A percentile compares a stretch with the other conserved stretches of the same genome.
phyloP scores from a whole-genome alignment of 495 filamentous ascomycete genomes.

The Penicillium daleae region DNA sequence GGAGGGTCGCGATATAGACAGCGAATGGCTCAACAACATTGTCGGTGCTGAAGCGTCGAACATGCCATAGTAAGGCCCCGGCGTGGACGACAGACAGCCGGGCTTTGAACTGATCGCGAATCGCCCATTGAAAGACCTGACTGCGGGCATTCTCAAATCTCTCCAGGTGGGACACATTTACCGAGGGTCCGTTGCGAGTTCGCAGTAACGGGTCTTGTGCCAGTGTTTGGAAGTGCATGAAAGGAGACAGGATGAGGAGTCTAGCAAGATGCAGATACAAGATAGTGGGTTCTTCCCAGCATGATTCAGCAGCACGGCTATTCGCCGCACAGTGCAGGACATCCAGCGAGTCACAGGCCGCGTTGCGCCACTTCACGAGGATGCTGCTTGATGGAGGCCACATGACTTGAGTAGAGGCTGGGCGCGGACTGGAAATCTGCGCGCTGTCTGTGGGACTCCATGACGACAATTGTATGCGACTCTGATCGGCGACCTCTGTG shows the following conservation, averaged over 20 bases:
- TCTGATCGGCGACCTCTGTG: slow-evolving; percentile 1
- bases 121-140: slow-evolving; percentile 11
- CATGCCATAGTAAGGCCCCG: slow-evolving; percentile 10
- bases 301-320: slow-evolving; percentile 5
- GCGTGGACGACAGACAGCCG: slow-evolving; percentile 7
- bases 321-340: slow-evolving; percentile 6
- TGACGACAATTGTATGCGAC: slow-evolving; percentile 1
- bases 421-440: not conserved
- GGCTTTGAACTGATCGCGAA: slow-evolving; percentile 13
- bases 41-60: slow-evolving; percentile 10
- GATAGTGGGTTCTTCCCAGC: slow-evolving; percentile 10
- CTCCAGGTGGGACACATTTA: not conserved
- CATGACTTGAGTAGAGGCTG: not conserved
- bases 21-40: slow-evolving; percentile 4
- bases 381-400: slow-evolving; percentile 9
- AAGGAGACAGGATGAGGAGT: not conserved
- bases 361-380: slow-evolving; percentile 6
- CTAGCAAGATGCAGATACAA: slow-evolving; percentile 11
- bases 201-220: not conserved
- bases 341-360: slow-evolving; percentile 11
- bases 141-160: slow-evolving; percentile 3
- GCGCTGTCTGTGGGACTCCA: slow-evolving; percentile 6
- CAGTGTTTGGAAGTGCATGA: slow-evolving; percentile 5
- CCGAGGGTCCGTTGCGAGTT: not conserved
- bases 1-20: slow-evolving; percentile 7